Percentiles rank a stretch among this genome's conserved stretches.
Evolutionary conservation across 2,329 filamentous ascomycete genomes (phyloP).

Genomic region (Fusarium devonianum): DNA sequence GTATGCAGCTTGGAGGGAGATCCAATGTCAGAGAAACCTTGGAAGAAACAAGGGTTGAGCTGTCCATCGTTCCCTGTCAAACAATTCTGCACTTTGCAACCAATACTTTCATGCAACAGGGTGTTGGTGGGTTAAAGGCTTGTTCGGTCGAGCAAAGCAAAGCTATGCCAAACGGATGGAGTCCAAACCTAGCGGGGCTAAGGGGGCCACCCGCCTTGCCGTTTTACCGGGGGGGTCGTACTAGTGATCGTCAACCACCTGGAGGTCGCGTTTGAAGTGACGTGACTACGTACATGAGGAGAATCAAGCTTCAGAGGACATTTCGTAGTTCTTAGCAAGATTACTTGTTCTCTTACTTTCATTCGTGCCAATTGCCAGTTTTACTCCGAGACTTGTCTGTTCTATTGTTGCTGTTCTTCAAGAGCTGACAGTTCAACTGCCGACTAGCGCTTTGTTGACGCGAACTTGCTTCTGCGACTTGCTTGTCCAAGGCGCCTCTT

Average conservation of each 20-base stretch:
- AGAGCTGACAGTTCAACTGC: conserved; percentile 21
- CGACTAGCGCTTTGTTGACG: conserved; percentile 20
- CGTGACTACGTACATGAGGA: neutral
- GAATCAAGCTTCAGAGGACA: neutral
- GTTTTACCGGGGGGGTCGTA: conserved; percentile 20
- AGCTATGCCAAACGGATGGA: conserved; percentile 15
- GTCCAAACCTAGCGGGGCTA: conserved; percentile 29
- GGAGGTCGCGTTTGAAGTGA: conserved; percentile 4
- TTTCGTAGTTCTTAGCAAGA: neutral
- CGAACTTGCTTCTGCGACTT: conserved; percentile 36
- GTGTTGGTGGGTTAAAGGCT: too few species aligned
- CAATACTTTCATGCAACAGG: too few species aligned
- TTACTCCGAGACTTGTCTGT: neutral
- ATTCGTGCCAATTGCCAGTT: neutral
- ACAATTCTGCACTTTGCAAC: too few species aligned
- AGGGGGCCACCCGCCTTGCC: conserved; percentile 22
- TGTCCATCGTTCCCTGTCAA: too few species aligned
- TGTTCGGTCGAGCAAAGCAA: conserved; percentile 6
- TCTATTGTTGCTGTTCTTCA: neutral
- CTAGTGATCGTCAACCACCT: conserved; percentile 12
- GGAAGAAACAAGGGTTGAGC: conserved; percentile 47
- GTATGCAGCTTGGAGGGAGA: conserved; percentile 78
- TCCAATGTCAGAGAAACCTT: conserved; percentile 63
- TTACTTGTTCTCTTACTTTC: too few species aligned
- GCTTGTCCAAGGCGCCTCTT: conserved; percentile 12